Evolutionary conservation across 306 rosid genomes (phyloP).

Genomic region (Arachis stenosperma): DNA sequence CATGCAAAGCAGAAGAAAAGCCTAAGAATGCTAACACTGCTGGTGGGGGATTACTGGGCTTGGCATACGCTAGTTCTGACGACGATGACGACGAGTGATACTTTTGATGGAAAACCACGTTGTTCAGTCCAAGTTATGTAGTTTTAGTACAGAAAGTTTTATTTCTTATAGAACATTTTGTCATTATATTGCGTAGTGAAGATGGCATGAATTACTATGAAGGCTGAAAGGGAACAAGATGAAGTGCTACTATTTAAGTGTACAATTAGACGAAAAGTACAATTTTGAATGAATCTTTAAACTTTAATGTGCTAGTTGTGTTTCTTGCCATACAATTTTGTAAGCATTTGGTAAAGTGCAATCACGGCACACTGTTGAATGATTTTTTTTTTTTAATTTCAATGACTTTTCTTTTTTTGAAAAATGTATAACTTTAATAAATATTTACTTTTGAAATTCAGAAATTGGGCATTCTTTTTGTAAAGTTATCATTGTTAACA

Average conservation of each 20-base stretch:
- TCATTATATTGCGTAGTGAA: slow-evolving; percentile 23
- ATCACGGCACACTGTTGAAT: too few relatives aligned
- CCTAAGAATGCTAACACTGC: slow-evolving; percentile 43
- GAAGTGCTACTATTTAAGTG: slow-evolving; percentile 17
- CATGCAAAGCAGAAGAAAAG: slow-evolving; percentile 44
- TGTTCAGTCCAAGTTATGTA: slow-evolving; percentile 28
- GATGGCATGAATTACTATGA: slow-evolving; percentile 20
- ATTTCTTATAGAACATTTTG: slow-evolving; percentile 10
- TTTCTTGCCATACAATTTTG: neutral
- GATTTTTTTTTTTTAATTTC: too few relatives aligned
- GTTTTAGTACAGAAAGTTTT: slow-evolving; percentile 45
- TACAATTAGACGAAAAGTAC: slow-evolving; percentile 35
- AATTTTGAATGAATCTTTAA: slow-evolving; percentile 34
- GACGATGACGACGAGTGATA: slow-evolving; percentile 72
- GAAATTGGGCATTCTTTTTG: too few relatives aligned
- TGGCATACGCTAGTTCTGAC: slow-evolving; percentile 86
- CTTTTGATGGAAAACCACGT: slow-evolving; percentile 13
- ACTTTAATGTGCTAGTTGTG: slow-evolving; percentile 42
- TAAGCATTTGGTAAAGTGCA: too few relatives aligned
- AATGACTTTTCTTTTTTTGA: too few relatives aligned
- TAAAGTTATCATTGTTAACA: too few relatives aligned
- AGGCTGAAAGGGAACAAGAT: slow-evolving; percentile 9
- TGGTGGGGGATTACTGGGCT: slow-evolving; percentile 71
- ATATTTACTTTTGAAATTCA: too few relatives aligned
- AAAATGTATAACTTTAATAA: too few relatives aligned